These are phyloP conservation scores for Leptographium lundbergii DNA, from an alignment of 2,329 filamentous ascomycete species.

Conservation along the genomic window DNA sequence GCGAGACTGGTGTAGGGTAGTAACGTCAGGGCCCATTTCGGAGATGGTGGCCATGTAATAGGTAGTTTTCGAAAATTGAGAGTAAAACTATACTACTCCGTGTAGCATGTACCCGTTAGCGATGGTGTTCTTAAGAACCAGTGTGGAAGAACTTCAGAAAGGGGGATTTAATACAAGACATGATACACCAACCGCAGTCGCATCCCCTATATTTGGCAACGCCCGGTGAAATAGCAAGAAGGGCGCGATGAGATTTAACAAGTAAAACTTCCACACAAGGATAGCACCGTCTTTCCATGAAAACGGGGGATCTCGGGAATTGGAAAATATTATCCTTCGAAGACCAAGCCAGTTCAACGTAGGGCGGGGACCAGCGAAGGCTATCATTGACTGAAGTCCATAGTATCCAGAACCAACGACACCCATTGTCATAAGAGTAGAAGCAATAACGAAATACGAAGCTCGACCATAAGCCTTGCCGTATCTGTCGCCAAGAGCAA, in stretches of 20 bases:
- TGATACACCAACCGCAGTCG: conserved; percentile 28
- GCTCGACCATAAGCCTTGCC: conserved; percentile 40
- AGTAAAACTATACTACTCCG: conserved; percentile 37
- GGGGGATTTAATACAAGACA: conserved; percentile 22
- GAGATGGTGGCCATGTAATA: conserved; percentile 40
- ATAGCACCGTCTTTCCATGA: conserved; percentile 7
- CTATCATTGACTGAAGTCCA: conserved; percentile 34
- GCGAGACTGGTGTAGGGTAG: conserved; percentile 30
- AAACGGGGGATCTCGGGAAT: background rate
- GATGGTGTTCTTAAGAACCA: background rate
- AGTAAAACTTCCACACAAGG: conserved; percentile 14
- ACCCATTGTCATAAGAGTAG: conserved; percentile 40
- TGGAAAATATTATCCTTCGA: background rate
- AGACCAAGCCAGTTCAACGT: conserved; percentile 27
- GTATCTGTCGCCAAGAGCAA: conserved; percentile 51
- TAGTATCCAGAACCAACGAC: conserved; percentile 41
- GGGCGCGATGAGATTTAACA: conserved; percentile 33
- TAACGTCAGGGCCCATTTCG: conserved; percentile 34
- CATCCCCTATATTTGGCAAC: conserved; percentile 28
- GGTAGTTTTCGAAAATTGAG: conserved; percentile 32
- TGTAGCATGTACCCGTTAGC: background rate
- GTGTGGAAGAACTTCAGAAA: background rate
- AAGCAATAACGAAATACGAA: conserved; percentile 51
- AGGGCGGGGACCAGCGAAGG: conserved; percentile 38
- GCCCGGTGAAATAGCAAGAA: conserved; percentile 30